Evolutionary conservation across 805 yeast species (phyloP).

Genomic region (Saccharomycopsis synnaedendra): DNA sequence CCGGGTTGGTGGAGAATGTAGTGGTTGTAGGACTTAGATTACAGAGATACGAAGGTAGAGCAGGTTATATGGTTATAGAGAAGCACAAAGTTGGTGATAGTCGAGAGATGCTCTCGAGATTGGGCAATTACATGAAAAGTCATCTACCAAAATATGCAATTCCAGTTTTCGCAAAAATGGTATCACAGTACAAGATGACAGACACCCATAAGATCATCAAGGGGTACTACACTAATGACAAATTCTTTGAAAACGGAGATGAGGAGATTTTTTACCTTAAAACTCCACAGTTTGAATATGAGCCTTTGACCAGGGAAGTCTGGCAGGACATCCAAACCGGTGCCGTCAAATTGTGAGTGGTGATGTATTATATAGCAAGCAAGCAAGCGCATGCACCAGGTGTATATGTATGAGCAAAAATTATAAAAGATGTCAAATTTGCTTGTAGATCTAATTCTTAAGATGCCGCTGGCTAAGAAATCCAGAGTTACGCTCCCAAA

Average conservation of each 20-base stretch:
- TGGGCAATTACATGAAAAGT: constrained; percentile 26
- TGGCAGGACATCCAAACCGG: constrained; percentile 34
- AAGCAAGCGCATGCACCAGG: not conserved
- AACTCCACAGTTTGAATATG: constrained; percentile 32
- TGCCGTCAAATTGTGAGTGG: constrained; percentile 4
- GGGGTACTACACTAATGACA: constrained; percentile 54
- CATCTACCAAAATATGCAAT: constrained; percentile 75
- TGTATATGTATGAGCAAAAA: no score
- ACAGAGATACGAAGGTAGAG: constrained; percentile 87
- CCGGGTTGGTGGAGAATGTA: constrained; percentile 41
- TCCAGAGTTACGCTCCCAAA: not conserved
- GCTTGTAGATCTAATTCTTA: no score
- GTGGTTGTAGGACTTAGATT: constrained; percentile 84
- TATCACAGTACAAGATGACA: constrained; percentile 45
- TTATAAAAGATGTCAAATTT: no score
- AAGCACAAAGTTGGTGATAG: not conserved
- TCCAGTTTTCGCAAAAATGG: constrained; percentile 72
- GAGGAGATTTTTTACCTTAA: constrained; percentile 68
- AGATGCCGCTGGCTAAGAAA: not conserved
- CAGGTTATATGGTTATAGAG: constrained; percentile 70
- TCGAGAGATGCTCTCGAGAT: constrained; percentile 6
- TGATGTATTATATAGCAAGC: not conserved
- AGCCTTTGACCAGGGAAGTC: constrained; percentile 39
- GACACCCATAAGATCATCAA: constrained; percentile 80
- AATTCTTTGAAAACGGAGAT: constrained; percentile 51